phyloP scores from a whole-genome alignment of 148 eudicot genomes.

The Polygonum aviculare region DNA sequence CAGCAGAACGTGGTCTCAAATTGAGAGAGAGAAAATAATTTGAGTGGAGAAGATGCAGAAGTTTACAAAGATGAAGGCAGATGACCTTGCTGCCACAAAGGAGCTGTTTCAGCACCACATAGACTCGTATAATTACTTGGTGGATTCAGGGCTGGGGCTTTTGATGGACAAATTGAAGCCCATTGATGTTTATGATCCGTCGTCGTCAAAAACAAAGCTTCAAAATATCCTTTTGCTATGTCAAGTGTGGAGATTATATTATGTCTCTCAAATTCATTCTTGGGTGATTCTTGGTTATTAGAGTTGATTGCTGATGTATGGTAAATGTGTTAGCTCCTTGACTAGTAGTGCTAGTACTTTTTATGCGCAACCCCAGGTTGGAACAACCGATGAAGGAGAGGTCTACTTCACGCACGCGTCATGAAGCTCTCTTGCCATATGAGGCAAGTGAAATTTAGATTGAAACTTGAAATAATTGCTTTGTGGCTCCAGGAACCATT shows the following conservation, averaged over 20 bases:
- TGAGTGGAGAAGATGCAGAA: neutral
- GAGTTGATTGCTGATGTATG: neutral
- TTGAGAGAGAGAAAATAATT: neutral
- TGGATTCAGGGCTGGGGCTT: conserved; percentile 37
- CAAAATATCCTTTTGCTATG: conserved; percentile 66
- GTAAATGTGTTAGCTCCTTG: conserved; percentile 30
- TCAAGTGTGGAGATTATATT: neutral
- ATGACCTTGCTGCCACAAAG: conserved; percentile 30
- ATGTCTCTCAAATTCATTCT: neutral
- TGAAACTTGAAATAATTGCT: neutral
- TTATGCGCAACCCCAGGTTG: conserved; percentile 41
- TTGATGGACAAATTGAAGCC: conserved; percentile 45
- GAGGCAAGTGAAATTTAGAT: conserved; percentile 32
- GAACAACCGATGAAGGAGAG: conserved; percentile 53
- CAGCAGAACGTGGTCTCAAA: neutral
- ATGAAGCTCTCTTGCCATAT: conserved; percentile 38
- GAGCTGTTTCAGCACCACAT: conserved; percentile 75
- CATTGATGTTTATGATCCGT: conserved; percentile 36
- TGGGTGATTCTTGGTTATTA: neutral
- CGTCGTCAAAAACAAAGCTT: conserved; percentile 28
- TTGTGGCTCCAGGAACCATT: neutral
- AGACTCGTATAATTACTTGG: conserved; percentile 62
- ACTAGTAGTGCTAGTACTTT: conserved; percentile 44
- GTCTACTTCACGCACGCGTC: conserved; percentile 8
- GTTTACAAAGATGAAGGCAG: neutral